phyloP scores from a whole-genome alignment of 2,329 filamentous ascomycete species.

The Didymella sp. region DNA sequence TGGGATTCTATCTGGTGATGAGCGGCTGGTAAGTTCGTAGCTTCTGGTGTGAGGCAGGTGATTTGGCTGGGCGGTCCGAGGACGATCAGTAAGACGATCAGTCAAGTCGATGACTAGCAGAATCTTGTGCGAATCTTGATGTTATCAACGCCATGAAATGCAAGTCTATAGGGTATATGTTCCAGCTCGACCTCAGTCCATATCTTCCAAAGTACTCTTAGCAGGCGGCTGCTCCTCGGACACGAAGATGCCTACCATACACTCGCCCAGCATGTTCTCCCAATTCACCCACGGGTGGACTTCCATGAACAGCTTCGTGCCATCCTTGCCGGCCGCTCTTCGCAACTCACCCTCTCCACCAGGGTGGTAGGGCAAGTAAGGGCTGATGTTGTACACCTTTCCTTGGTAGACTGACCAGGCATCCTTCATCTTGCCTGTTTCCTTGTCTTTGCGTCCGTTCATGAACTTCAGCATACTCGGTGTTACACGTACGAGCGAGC shows the following conservation, averaged over 20 bases:
- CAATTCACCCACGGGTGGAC: slow-evolving; percentile 73
- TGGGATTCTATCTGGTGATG: slow-evolving; percentile 16
- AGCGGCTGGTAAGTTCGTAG: not conserved
- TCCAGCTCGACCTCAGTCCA: slow-evolving; percentile 57
- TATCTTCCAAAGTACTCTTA: slow-evolving; percentile 59
- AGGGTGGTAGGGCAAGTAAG: slow-evolving; percentile 89
- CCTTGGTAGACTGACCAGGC: slow-evolving; percentile 92
- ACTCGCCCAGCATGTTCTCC: slow-evolving; percentile 69
- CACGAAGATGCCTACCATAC: slow-evolving; percentile 67
- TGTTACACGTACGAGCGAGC: slow-evolving; percentile 73
- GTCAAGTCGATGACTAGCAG: not conserved
- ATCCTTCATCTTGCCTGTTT: slow-evolving; percentile 59
- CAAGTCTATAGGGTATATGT: not conserved
- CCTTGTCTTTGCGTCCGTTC: slow-evolving; percentile 76
- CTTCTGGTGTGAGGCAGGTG: not conserved
- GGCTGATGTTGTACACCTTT: slow-evolving; percentile 91
- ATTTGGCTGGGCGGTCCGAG: no score
- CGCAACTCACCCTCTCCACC: slow-evolving; percentile 82
- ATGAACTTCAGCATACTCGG: slow-evolving; percentile 78
- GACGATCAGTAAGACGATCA: not conserved
- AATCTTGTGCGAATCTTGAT: not conserved
- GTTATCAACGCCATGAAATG: not conserved
- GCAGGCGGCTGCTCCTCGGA: slow-evolving; percentile 56
- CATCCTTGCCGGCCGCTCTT: slow-evolving; percentile 78
- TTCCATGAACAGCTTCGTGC: slow-evolving; percentile 67